Base-by-base conservation (phyloP, 139 green algal species). In the Chlorella sorokiniana region DNA sequence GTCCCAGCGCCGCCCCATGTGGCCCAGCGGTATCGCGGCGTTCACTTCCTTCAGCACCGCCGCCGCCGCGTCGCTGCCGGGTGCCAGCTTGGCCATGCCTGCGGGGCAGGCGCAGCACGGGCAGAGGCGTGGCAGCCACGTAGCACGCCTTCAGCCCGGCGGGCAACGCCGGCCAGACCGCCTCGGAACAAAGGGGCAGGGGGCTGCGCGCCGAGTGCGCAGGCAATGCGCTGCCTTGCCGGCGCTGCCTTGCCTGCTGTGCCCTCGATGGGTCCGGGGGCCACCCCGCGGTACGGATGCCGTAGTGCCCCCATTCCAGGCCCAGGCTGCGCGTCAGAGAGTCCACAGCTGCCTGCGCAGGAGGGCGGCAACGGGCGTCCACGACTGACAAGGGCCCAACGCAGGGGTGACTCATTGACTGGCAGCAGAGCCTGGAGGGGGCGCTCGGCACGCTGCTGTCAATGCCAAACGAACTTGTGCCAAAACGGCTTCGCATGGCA, bases 261-360 rank as follows among this genome's bases (percentile, higher is more conserved):
- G 71, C 92, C 93, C 3, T 86, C 89, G 67, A 98, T 97, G 45
- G 95, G 96, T 0, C 96, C 96, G 6, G 96, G 96, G 16, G 96
- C 96, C 14, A 99, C 89, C 25, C 94, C 38, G 94, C 94, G 25
- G 96, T 92, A 11, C 96, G 85, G 65, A 99, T 91, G 56, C 93
- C 93, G 71, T 91, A 92, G 38, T 79, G 62, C 23, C 96, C 96
- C 96, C 96, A 99, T 83, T 99, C 96, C 62, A 99, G 84, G 0
- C 93, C 96, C 40, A 99, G 81, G 37, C 69, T 94, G 64, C 96
- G 91, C 0, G 96, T 99, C n/a, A 98, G 86, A 54, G 82, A 91
- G 86, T 99, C 96, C 27, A 99, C 89, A 1, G 95, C 96, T 10
- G 96, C 89, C 87, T 93, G 81, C 73, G 81, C n/a, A 51, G 38